These are phyloP conservation scores for Fusarium newnesense DNA, from an alignment of 2,329 filamentous ascomycete species.

Conservation along the genomic window DNA sequence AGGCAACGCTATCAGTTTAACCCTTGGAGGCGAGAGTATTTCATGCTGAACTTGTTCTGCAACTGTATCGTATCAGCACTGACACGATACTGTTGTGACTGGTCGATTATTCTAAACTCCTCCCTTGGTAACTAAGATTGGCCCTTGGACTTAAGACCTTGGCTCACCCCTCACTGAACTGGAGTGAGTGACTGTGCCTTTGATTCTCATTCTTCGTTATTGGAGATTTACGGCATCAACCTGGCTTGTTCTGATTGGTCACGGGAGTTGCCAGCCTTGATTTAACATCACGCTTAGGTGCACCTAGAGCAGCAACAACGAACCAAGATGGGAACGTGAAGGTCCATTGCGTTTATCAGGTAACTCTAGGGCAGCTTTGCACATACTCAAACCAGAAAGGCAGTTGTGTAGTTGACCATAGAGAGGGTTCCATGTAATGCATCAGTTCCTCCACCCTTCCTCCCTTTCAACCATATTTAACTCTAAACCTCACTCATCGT, in stretches of 20 bases:
- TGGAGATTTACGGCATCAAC: conserved; percentile 24
- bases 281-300: conserved; percentile 26
- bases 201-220: not conserved
- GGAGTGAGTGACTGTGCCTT: not conserved
- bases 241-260: conserved; percentile 27
- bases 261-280: conserved; percentile 20
- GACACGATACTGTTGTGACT: conserved; percentile 43
- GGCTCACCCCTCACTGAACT: conserved; percentile 1
- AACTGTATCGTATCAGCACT: conserved; percentile 9
- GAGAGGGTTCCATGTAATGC: not conserved
- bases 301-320: conserved; percentile 6
- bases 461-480: not conserved
- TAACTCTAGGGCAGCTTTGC: not conserved
- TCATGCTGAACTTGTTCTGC: not conserved
- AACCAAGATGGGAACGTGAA: conserved; percentile 9
- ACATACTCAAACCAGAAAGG: not conserved
- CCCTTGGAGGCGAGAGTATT: not conserved
- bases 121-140: conserved; percentile 2
- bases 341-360: conserved; percentile 24
- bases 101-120: not conserved
- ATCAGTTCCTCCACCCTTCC: not conserved
- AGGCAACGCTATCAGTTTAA: not conserved
- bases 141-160: not conserved
- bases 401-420: not conserved
- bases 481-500: not conserved